Conservation (phyloP, 768 basidiomycete genomes). For the Rhizopogon vulgaris region DNA sequence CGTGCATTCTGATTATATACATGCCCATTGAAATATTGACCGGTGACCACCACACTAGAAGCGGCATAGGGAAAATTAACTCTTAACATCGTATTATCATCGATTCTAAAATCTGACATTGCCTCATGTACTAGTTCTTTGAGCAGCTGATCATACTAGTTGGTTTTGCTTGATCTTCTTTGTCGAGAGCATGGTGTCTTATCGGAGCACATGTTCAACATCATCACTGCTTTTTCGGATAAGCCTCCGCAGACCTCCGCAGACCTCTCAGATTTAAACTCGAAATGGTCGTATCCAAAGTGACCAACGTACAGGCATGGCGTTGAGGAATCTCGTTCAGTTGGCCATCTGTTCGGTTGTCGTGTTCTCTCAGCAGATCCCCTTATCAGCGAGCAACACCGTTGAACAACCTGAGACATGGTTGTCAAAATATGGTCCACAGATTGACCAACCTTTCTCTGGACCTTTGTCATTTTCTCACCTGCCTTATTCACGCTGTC, state of each 20-base stretch:
- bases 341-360: neutral
- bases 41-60: too few relatives aligned
- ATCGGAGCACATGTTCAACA: neutral
- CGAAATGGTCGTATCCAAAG: neutral
- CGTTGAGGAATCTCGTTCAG: neutral
- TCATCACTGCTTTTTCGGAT: neutral
- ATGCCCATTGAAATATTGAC: too few relatives aligned
- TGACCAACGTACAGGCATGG: neutral
- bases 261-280: neutral
- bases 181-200: neutral
- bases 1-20: neutral
- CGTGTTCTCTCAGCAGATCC: slow-evolving; percentile 1
- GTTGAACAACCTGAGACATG: slow-evolving; percentile 36
- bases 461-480: slow-evolving; percentile 84
- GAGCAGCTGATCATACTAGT: neutral
- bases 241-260: neutral
- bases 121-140: neutral
- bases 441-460: slow-evolving; percentile 69
- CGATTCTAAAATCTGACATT: neutral
- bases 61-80: too few relatives aligned
- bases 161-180: neutral
- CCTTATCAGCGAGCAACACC: slow-evolving; percentile 1
- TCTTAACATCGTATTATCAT: neutral
- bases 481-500: slow-evolving; percentile 64
- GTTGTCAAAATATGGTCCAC: slow-evolving; percentile 68